Base-by-base conservation (phyloP, 2,329 filamentous ascomycete species). In the Xylariales sp. region DNA sequence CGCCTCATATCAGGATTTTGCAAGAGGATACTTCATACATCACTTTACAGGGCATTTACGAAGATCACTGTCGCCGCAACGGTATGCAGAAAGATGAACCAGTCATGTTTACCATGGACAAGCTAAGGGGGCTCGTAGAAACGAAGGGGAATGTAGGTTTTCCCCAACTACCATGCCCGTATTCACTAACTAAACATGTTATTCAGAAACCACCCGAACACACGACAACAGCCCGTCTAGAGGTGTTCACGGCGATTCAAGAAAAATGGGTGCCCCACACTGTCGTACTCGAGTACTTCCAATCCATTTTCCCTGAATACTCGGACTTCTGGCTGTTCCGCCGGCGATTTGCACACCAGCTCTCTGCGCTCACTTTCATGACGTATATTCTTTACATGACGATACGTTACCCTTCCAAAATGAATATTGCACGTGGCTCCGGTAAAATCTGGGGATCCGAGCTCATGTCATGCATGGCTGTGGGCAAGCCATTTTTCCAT, bases 271-370 rank as follows among this genome's bases (percentile, higher is more conserved):
- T 97, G 64, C 92, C 94, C 5, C 90, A 90, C 67, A 93, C 89
- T 3, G 84, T 98, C 67, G 90, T 91, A 28, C 86, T 97, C 62
- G 90, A 97, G 72, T 97, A 95, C 83, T 97, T 97, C 87, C 92
- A 94, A 77, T 85, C 87, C 72, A 92, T 90, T 5, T 98, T 96
- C 81, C 92, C 94, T 36, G 91, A 93, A 70, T 99, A 93, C 80
- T 89, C 92, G 53, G 94, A 97, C 75, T 97, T 98, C 85, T 99
- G 95, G 94, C 88, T 99, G 65, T 99, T 99, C 93, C 92, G 96
- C 67, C 91, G 94, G 67, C 94, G 97, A 72, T 97, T 99, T 82
- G 92, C 93, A 28, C 97, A 98, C 83, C 96, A 99, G 81, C 90
- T 97, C 69, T 95, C 96, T 23, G 90, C 94, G 1, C 87, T 98